phyloP scores from a whole-genome alignment of 179 eudicot species.

The Sideroxylon spinosum region DNA sequence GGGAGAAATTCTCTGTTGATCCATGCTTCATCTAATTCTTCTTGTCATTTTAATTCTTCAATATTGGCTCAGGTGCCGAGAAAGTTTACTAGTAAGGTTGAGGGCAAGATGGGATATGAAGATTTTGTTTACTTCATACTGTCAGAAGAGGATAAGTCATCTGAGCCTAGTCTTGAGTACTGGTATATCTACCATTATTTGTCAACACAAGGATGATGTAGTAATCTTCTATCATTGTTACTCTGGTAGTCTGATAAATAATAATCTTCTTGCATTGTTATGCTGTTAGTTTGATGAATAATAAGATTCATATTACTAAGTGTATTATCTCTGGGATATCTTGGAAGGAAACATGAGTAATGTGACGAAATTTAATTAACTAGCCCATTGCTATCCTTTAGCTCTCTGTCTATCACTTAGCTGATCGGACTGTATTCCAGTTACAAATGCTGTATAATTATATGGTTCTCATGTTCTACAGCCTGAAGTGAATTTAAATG shows the following conservation, averaged over 20 bases:
- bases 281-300: conserved; percentile 1
- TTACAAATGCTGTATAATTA: background rate
- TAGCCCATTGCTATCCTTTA: background rate
- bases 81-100: conserved; percentile 86
- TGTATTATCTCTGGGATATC: background rate
- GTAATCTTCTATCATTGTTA: background rate
- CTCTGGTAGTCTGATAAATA: background rate
- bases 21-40: background rate
- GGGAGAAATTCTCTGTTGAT: background rate
- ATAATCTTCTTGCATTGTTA: background rate
- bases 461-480: background rate
- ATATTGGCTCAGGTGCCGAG: conserved; percentile 57
- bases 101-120: conserved; percentile 99
- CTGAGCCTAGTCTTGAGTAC: conserved; percentile 94
- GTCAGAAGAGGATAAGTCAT: conserved; percentile 97
- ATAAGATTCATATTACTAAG: background rate
- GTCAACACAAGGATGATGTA: background rate
- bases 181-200: conserved; percentile 42
- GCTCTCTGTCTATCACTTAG: background rate
- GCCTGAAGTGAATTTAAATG: background rate
- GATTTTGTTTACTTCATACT: conserved; percentile 96
- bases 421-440: background rate
- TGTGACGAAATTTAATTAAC: background rate
- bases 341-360: background rate
- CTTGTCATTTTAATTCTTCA: background rate